Conservation (phyloP, 2,329 filamentous ascomycete genomes). For the Aspergillaceae sp. region DNA sequence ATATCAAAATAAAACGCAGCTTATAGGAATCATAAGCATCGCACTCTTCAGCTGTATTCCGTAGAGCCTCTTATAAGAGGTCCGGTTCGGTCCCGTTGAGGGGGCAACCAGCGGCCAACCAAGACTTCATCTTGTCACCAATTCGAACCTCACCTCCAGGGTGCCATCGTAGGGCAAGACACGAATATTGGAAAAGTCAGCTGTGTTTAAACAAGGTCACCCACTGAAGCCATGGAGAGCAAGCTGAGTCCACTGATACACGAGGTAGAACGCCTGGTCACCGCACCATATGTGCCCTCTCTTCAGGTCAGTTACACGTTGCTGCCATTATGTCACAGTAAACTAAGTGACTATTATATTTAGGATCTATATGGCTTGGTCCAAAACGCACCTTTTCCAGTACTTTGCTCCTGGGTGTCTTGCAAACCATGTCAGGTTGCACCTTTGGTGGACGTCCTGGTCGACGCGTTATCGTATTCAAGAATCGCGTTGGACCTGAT, state of each 20-base stretch:
- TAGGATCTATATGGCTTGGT: conserved; percentile 25
- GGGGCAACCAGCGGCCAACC: conserved; percentile 7
- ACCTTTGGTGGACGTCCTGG: conserved; percentile 37
- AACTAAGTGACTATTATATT: not conserved
- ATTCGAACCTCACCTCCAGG: not conserved
- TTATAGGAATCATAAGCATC: too few species aligned
- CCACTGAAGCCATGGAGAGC: conserved; percentile 17
- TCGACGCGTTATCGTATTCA: conserved; percentile 45
- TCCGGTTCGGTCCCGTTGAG: conserved; percentile 4
- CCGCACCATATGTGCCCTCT: conserved; percentile 43
- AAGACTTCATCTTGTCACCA: not conserved
- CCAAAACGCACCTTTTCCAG: conserved; percentile 20
- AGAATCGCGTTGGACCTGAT: conserved; percentile 44
- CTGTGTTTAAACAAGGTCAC: not conserved
- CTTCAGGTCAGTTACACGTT: conserved; percentile 35
- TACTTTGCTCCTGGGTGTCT: conserved; percentile 40
- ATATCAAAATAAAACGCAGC: not conserved
- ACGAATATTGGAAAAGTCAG: not conserved
- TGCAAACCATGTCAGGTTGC: conserved; percentile 43
- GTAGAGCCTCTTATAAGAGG: not conserved
- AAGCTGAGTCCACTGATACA: conserved; percentile 19
- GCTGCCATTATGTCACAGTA: conserved; percentile 5
- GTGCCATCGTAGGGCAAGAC: not conserved
- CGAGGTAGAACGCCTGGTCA: conserved; percentile 41
- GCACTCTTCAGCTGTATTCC: too few species aligned